These are phyloP conservation scores for Suhomyces bribrorum DNA, from an alignment of 1,139 yeast genomes.

Conservation along the genomic window DNA sequence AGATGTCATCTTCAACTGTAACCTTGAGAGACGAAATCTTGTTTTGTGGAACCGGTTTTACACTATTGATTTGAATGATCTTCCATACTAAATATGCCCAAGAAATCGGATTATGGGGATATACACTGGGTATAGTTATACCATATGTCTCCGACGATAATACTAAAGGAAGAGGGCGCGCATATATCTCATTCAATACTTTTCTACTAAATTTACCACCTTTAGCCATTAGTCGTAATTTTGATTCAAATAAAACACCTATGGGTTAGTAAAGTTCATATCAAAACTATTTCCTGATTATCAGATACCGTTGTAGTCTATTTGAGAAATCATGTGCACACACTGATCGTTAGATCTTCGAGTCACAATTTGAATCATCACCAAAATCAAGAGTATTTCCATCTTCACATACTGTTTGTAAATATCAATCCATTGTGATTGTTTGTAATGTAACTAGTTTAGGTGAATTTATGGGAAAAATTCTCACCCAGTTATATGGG, in stretches of 20 bases:
- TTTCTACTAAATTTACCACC: conserved; percentile 24
- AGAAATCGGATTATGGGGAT: conserved; percentile 60
- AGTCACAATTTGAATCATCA: conserved; percentile 57
- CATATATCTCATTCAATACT: conserved; percentile 35
- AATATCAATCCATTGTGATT: conserved; percentile 1
- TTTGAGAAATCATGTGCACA: conserved; percentile 81
- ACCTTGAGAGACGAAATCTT: conserved; percentile 25
- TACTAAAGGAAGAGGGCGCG: conserved; percentile 51
- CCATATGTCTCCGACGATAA: conserved; percentile 38
- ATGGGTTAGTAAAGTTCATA: conserved; percentile 5
- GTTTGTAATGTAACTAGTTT: background rate
- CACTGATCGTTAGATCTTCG: conserved; percentile 56
- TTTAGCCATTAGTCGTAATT: conserved; percentile 14
- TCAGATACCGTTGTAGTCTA: conserved; percentile 99
- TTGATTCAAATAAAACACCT: conserved; percentile 7
- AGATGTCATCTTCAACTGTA: conserved; percentile 33
- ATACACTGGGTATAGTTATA: conserved; percentile 44
- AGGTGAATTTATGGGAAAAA: conserved; percentile 2
- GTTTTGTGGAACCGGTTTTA: conserved; percentile 31
- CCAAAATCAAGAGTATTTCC: conserved; percentile 13
- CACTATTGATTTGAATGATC: conserved; percentile 25
- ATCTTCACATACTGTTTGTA: conserved; percentile 10
- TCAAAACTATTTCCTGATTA: conserved; percentile 5
- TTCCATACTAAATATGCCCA: conserved; percentile 51
- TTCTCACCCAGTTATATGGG: background rate